Evolutionary conservation across 768 basidiomycete species (phyloP).

Genomic region (Termitomyces sp.): DNA sequence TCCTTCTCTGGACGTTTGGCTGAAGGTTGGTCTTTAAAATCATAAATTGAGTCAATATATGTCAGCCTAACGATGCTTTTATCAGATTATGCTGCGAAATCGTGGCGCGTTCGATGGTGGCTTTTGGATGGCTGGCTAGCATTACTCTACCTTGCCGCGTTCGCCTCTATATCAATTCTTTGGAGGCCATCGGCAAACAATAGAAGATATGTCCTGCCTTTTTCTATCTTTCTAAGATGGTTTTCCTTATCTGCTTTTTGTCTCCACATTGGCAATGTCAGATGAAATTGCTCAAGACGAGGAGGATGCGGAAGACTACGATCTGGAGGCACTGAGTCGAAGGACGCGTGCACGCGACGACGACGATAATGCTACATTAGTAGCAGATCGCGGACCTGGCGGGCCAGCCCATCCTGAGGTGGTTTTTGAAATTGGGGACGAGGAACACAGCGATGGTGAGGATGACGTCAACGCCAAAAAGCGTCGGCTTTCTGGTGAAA

Average conservation of each 20-base stretch:
- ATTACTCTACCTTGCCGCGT: conserved; percentile 80
- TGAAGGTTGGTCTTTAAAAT: conserved; percentile 56
- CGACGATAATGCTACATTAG: conserved; percentile 71
- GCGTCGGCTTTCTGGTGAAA: conserved; percentile 48
- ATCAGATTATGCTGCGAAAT: conserved; percentile 85
- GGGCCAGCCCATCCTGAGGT: conserved; percentile 59
- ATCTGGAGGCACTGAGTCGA: conserved; percentile 69
- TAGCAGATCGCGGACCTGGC: conserved; percentile 49
- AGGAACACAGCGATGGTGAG: conserved; percentile 68
- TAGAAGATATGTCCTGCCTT: conserved; percentile 61
- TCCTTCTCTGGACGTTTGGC: conserved; percentile 88
- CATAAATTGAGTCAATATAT: conserved; percentile 3
- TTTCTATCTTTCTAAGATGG: conserved; percentile 13
- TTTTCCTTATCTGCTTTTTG: conserved; percentile 19
- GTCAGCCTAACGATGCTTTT: not conserved
- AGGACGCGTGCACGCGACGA: conserved; percentile 52
- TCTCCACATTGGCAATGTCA: conserved; percentile 84
- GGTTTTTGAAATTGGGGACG: conserved; percentile 91
- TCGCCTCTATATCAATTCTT: conserved; percentile 77
- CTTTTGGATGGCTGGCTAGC: conserved; percentile 93
- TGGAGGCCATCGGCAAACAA: conserved; percentile 94
- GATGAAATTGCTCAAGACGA: conserved; percentile 96
- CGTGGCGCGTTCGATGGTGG: conserved; percentile 94
- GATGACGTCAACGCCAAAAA: conserved; percentile 49
- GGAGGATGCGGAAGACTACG: conserved; percentile 91